Percentiles rank a stretch among this genome's conserved stretches.
phyloP scores from a whole-genome alignment of 1,139 yeast genomes.

The Sugiyamaella sp. region DNA sequence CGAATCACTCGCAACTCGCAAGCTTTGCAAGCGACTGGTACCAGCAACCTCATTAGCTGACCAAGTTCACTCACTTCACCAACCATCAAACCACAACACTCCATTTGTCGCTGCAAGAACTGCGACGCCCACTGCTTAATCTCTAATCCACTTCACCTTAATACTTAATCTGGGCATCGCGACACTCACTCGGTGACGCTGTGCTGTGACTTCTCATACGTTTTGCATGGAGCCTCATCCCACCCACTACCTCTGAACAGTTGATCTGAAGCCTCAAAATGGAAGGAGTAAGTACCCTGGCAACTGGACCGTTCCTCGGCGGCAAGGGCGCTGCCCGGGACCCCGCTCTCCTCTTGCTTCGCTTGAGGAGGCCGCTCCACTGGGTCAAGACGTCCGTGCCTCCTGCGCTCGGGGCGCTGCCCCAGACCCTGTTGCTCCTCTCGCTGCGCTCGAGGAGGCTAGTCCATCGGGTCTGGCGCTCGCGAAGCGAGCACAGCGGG shows the following conservation, averaged over 20 bases:
- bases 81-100: background rate
- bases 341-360: background rate
- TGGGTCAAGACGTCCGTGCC: too few species aligned
- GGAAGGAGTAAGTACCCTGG: slow-evolving; percentile 12
- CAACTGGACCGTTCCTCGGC: background rate
- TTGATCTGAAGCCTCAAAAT: slow-evolving; percentile 7
- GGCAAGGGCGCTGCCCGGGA: background rate
- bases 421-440: slow-evolving; percentile 1
- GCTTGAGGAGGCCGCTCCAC: too few species aligned
- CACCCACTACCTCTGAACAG: background rate
- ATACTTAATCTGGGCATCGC: background rate
- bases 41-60: too few species aligned
- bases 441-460: background rate
- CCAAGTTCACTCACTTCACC: background rate
- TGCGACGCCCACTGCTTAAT: background rate
- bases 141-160: background rate
- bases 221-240: background rate
- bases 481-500: background rate
- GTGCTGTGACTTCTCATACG: background rate
- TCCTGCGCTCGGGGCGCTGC: background rate
- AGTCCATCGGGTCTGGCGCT: background rate
- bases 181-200: background rate
- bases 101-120: background rate
- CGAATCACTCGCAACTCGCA: background rate
- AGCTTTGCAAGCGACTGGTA: too few species aligned